phyloP scores from a whole-genome alignment of 192 early-diverging fungal genomes.

The Coemansia sp. region DNA sequence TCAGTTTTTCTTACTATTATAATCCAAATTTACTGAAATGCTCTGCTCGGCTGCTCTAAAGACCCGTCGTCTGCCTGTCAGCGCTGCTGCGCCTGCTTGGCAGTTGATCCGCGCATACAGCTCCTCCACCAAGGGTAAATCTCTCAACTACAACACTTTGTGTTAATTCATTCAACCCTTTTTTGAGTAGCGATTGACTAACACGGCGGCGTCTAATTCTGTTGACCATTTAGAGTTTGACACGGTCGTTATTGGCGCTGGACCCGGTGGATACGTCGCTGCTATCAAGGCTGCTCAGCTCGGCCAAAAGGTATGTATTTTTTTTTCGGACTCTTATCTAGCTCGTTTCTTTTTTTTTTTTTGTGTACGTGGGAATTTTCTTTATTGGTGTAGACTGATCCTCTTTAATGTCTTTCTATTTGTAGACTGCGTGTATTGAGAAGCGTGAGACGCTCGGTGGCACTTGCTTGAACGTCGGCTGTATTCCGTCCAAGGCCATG shows the following conservation, averaged over 20 bases:
- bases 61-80: slow-evolving; percentile 24
- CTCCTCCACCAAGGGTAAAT: slow-evolving; percentile 50
- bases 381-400: not conserved
- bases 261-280: slow-evolving; percentile 98
- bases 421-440: slow-evolving; percentile 94
- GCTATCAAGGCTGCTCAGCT: slow-evolving; percentile 99
- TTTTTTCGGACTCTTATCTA: not conserved
- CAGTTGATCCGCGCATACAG: slow-evolving; percentile 53
- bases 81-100: slow-evolving; percentile 26
- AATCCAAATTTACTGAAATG: slow-evolving; percentile 24
- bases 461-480: slow-evolving; percentile 98
- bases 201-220: not conserved
- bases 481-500: slow-evolving; percentile 99
- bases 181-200: not conserved
- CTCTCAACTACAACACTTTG: not conserved
- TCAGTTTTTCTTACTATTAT: slow-evolving; percentile 5
- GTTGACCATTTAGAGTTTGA: slow-evolving; percentile 64
- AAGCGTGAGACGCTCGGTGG: slow-evolving; percentile 94
- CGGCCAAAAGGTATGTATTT: slow-evolving; percentile 82
- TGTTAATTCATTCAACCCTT: not conserved
- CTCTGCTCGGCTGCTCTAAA: slow-evolving; percentile 45
- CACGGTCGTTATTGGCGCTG: slow-evolving; percentile 89
- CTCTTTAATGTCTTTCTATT: not conserved
- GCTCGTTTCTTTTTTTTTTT: not conserved
- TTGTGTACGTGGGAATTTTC: not conserved